These are phyloP conservation scores for Emmonsia crescens DNA, from an alignment of 2,329 filamentous ascomycete species.

Conservation along the genomic window DNA sequence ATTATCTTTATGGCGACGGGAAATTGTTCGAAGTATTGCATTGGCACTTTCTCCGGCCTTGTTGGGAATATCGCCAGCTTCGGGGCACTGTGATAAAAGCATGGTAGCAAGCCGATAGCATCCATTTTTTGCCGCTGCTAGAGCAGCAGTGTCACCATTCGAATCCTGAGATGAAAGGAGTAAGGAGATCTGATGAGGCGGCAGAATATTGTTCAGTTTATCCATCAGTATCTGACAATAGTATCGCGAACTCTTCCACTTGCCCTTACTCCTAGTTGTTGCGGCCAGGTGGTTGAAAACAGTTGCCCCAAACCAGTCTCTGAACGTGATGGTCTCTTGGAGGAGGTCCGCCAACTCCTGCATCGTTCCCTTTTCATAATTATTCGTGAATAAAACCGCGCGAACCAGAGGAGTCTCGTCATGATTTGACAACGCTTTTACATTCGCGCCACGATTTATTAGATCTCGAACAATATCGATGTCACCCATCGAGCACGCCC, in stretches of 20 bases:
- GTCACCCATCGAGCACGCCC: slow-evolving; percentile 96
- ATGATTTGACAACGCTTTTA: slow-evolving; percentile 56
- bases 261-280: slow-evolving; percentile 74
- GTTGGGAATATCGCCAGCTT: slow-evolving; percentile 69
- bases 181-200: slow-evolving; percentile 63
- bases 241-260: slow-evolving; percentile 80
- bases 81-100: slow-evolving; percentile 64
- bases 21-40: slow-evolving; percentile 64
- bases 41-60: slow-evolving; percentile 72
- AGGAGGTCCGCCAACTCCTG: slow-evolving; percentile 73
- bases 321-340: slow-evolving; percentile 65
- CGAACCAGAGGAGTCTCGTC: slow-evolving; percentile 92
- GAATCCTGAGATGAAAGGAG: slow-evolving; percentile 74
- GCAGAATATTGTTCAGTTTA: slow-evolving; percentile 67
- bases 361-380: slow-evolving; percentile 87
- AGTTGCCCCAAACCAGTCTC: slow-evolving; percentile 72
- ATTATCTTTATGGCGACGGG: slow-evolving; percentile 55
- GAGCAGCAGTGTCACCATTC: slow-evolving; percentile 83
- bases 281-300: slow-evolving; percentile 91
- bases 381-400: slow-evolving; percentile 92
- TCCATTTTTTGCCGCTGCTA: slow-evolving; percentile 74
- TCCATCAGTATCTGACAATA: slow-evolving; percentile 88
- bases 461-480: slow-evolving; percentile 82
- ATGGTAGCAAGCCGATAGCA: slow-evolving; percentile 63
- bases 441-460: slow-evolving; percentile 65